Evolutionary conservation across 108 stramenopile genomes (phyloP).

Genomic region (Mediolabrus comicus): DNA sequence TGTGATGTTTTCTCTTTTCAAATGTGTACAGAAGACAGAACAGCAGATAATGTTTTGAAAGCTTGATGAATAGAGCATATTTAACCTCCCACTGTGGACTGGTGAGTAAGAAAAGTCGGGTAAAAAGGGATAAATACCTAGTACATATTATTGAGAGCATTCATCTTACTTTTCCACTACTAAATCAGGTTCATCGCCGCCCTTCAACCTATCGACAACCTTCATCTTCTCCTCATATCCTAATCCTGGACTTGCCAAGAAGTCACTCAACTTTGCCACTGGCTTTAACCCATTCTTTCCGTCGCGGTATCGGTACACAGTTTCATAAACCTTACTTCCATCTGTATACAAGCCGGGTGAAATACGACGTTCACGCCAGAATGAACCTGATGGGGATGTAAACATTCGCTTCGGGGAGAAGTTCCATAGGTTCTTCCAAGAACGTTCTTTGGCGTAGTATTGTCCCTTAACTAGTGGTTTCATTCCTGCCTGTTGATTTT

Average conservation of each 20-base stretch:
- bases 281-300: slow-evolving; percentile 84
- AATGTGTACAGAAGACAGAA: neutral
- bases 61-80: too few relatives aligned
- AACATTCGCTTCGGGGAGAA: slow-evolving; percentile 81
- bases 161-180: slow-evolving; percentile 63
- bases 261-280: slow-evolving; percentile 52
- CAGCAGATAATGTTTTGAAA: neutral
- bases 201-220: slow-evolving; percentile 58
- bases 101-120: neutral
- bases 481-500: slow-evolving; percentile 8
- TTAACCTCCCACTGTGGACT: neutral
- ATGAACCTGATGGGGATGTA: slow-evolving; percentile 77
- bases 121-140: too few relatives aligned
- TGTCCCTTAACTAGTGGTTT: slow-evolving; percentile 52
- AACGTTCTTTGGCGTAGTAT: slow-evolving; percentile 64
- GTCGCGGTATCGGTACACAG: slow-evolving; percentile 74
- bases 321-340: slow-evolving; percentile 70
- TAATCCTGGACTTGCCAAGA: slow-evolving; percentile 43
- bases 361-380: slow-evolving; percentile 85
- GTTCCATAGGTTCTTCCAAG: slow-evolving; percentile 86
- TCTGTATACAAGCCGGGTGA: slow-evolving; percentile 86
- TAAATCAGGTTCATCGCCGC: slow-evolving; percentile 75
- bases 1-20: too few relatives aligned
- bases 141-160: too few relatives aligned
- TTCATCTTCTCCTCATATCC: slow-evolving; percentile 44